A percentile compares a stretch with the other conserved stretches of the same genome.
Conservation (phyloP, 768 basidiomycete species). For the Calocybe indica region DNA sequence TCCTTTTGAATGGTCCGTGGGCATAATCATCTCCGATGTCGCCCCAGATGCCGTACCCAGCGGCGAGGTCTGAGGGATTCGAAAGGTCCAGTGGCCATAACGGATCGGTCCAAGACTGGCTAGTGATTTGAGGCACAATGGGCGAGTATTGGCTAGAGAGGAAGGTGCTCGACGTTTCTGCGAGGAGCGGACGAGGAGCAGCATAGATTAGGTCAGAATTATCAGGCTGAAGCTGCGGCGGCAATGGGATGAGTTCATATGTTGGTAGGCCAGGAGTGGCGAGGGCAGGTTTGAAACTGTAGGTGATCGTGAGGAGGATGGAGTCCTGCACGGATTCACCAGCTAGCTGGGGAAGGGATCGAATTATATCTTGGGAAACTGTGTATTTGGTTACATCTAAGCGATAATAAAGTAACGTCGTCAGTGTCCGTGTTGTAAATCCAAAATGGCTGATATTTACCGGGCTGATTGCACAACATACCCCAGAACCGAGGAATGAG, state of each 20-base stretch:
- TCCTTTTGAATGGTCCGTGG: too few species aligned
- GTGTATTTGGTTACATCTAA: slow-evolving; percentile 17
- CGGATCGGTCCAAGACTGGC: too few species aligned
- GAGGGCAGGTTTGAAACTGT: slow-evolving; percentile 6
- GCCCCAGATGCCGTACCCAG: too few species aligned
- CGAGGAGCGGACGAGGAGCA: too few species aligned
- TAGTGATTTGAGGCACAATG: too few species aligned
- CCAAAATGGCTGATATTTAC: slow-evolving; percentile 7
- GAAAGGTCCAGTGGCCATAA: too few species aligned
- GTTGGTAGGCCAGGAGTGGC: not conserved
- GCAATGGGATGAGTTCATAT: not conserved
- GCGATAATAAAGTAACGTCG: not conserved
- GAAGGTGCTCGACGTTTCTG: too few species aligned
- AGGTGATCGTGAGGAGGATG: slow-evolving; percentile 10
- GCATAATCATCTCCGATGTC: too few species aligned
- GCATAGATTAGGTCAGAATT: not conserved
- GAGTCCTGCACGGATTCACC: slow-evolving; percentile 9
- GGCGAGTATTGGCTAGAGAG: too few species aligned
- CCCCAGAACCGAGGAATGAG: slow-evolving; percentile 20
- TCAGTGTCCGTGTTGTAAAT: not conserved
- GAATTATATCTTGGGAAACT: slow-evolving; percentile 17
- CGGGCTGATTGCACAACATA: slow-evolving; percentile 13
- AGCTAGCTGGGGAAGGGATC: slow-evolving; percentile 3
- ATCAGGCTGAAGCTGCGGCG: not conserved
- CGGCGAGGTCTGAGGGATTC: too few species aligned